Evolutionary conservation across 2,329 filamentous ascomycete genomes (phyloP), one percentile per base, ranked within the genome.

Genomic region (Amesomyces nigricolor): DNA sequence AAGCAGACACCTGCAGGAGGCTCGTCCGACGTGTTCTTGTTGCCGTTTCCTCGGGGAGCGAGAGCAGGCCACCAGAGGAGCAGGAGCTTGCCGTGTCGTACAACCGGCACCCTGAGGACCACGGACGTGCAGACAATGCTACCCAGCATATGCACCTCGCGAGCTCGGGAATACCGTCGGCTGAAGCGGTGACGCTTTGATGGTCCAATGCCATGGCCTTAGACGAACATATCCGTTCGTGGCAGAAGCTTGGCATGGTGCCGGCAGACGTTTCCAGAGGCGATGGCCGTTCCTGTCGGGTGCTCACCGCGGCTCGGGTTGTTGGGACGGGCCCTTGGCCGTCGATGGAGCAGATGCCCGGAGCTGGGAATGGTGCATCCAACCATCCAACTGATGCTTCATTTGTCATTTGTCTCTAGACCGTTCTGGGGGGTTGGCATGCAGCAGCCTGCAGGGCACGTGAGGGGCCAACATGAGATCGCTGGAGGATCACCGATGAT

Each of bases 131-230:
- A 48, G 38, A 35, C 11, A 39, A 59, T 59, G 35, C 50, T 48
- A 56, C 57, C 44, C 37, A 26, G 47, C 11, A 4, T 29, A 52
- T 57, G 57, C 57, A 57, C 47, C 43, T 51, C 26, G 37, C 16
- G 44, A 50, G 47, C 47, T 52, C 49, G 47, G 55, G 46, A 53
- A 56, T 37, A 32, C 39, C 26, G 37, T 52, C 32, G 22, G 32
- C 16, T 55, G 45, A 26, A 32, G 56, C 57, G 54, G 54, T 54
- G 51, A 51, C 45, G 17, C 29, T 9, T 16, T 26, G 22, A 26
- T 19, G 17, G 19, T 19, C 53, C 57, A 56, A 56, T 59, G 44
- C 37, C 10, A 14, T 32, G 13, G 22, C 5, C 40, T 10, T 22
- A 30, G 40, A n/a, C 35, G 47, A 13, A 19, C 10, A n/a, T 26